Percentiles rank a stretch among this genome's conserved stretches.
These are phyloP conservation scores for Zygoascus hellenicus DNA, from an alignment of 1,139 yeast species.

Conservation along the genomic window DNA sequence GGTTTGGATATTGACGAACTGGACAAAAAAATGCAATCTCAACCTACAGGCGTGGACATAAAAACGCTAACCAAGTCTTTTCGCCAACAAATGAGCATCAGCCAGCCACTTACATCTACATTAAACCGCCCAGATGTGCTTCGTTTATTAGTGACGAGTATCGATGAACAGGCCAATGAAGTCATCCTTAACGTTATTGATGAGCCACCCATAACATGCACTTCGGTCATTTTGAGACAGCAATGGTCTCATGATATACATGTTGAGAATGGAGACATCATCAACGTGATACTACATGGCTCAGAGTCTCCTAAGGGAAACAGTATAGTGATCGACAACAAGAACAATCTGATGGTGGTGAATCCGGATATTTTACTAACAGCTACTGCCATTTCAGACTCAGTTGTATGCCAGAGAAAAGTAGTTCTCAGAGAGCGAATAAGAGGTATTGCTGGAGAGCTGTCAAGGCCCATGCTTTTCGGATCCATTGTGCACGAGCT, in stretches of 20 bases:
- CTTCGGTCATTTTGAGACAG: slow-evolving; percentile 19
- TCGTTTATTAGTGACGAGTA: slow-evolving; percentile 13
- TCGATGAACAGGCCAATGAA: slow-evolving; percentile 8
- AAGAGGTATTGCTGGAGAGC: slow-evolving; percentile 45
- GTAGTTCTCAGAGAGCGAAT: slow-evolving; percentile 56
- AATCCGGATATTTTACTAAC: slow-evolving; percentile 79
- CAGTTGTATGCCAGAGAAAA: slow-evolving; percentile 65
- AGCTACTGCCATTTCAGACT: slow-evolving; percentile 76
- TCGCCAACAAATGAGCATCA: slow-evolving; percentile 11
- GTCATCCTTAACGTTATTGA: slow-evolving; percentile 9
- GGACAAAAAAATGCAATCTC: slow-evolving; percentile 4
- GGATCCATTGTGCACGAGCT: slow-evolving; percentile 79
- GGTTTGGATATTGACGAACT: slow-evolving; percentile 10
- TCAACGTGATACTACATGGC: slow-evolving; percentile 33
- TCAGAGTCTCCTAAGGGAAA: slow-evolving; percentile 9
- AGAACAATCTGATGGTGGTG: slow-evolving; percentile 60
- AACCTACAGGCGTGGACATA: slow-evolving; percentile 2
- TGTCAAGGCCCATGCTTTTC: slow-evolving; percentile 55
- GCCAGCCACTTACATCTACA: slow-evolving; percentile 15
- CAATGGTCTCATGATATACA: slow-evolving; percentile 26
- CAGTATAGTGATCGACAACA: slow-evolving; percentile 46
- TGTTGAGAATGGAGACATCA: slow-evolving; percentile 29
- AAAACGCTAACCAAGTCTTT: slow-evolving; percentile 6
- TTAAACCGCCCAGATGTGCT: slow-evolving; percentile 16
- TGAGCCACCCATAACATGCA: slow-evolving; percentile 4